Evolutionary conservation across 495 filamentous ascomycete genomes (phyloP), one percentile per base, ranked within the genome.

Genomic region (Cladorrhinum samala): DNA sequence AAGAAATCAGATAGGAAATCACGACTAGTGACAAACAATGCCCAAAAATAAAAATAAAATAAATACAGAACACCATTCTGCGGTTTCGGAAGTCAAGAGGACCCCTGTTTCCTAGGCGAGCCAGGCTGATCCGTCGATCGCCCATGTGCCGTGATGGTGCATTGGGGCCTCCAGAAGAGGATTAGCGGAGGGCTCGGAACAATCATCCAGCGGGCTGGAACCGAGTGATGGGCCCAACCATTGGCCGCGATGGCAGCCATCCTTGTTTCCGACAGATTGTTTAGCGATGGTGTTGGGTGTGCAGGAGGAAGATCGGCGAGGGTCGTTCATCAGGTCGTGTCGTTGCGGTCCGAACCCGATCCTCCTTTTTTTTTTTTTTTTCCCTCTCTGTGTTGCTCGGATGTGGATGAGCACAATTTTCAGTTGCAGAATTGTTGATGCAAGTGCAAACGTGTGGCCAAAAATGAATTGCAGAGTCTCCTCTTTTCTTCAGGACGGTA

Each of bases 131-230:
- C n/a, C n/a, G n/a, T 11, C 27, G 27, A 33, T 33, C 27, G 27
- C 5, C 24, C 21, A 38, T n/a, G 50, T 52, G 49, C 20, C 46
- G 46, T n/a, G 47, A 1, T 20, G 21, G 24, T 27, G 21, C 45
- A 23, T 23, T 14, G 25, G 23, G 20, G 11, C 11, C 17, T 17
- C 40, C 37, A 27, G 17, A 46, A n/a, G 16, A 24, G 30, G 52
- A 38, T 45, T 53, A 50, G 46, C 46, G 54, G 48, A 42, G 53
- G 47, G 53, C 50, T 46, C 38, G 55, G 50, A 53, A 46, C 56
- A 47, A 52, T 46, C 45, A 57, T 50, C 61, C 61, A 62, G 36
- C 21, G 41, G 53, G 42, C 52, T 60, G 59, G 64, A 54, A 52
- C 41, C 42, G 33, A 44, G 59, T 64, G 61, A 66, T 43, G 37